phyloP scores from a whole-genome alignment of 441 rosid species.

The Heliophila coronopifolia region DNA sequence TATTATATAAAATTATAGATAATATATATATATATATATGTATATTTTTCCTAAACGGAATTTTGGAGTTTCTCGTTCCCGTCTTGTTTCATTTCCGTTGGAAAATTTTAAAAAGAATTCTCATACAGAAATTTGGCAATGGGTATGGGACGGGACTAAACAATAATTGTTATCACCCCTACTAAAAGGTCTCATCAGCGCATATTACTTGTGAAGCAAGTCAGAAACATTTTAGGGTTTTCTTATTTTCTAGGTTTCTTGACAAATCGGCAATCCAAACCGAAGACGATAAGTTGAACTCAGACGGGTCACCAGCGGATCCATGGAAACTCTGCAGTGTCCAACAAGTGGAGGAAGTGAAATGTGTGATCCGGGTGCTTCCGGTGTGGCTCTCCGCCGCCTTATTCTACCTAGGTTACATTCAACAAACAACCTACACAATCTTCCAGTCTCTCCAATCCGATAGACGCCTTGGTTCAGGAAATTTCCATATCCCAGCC shows the following conservation, averaged over 20 bases:
- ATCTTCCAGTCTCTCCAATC: conserved; percentile 63
- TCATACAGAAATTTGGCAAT: too few relatives aligned
- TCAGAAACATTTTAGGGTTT: neutral
- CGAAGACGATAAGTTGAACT: conserved; percentile 38
- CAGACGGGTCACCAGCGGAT: conserved; percentile 40
- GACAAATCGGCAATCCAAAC: conserved; percentile 59
- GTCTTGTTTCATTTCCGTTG: too few relatives aligned
- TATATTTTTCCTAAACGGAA: too few relatives aligned
- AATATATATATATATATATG: too few relatives aligned
- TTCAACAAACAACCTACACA: conserved; percentile 49
- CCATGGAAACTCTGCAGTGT: conserved; percentile 59
- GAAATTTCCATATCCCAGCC: conserved; percentile 47
- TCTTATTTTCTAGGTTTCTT: conserved; percentile 37
- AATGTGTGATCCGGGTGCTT: conserved; percentile 48
- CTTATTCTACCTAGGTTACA: conserved; percentile 34
- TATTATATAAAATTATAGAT: too few relatives aligned
- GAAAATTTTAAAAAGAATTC: too few relatives aligned
- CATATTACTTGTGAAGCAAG: neutral
- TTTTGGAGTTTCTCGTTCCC: too few relatives aligned
- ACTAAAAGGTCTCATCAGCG: too few relatives aligned
- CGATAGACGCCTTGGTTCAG: conserved; percentile 38
- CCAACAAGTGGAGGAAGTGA: conserved; percentile 68
- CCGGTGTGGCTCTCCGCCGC: conserved; percentile 54
- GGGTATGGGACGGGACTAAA: too few relatives aligned
- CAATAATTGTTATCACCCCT: too few relatives aligned